Evolutionary conservation across 2,329 filamentous ascomycete genomes (phyloP), one percentile per base, ranked within the genome.

Genomic region (Epichloe amarillans): DNA sequence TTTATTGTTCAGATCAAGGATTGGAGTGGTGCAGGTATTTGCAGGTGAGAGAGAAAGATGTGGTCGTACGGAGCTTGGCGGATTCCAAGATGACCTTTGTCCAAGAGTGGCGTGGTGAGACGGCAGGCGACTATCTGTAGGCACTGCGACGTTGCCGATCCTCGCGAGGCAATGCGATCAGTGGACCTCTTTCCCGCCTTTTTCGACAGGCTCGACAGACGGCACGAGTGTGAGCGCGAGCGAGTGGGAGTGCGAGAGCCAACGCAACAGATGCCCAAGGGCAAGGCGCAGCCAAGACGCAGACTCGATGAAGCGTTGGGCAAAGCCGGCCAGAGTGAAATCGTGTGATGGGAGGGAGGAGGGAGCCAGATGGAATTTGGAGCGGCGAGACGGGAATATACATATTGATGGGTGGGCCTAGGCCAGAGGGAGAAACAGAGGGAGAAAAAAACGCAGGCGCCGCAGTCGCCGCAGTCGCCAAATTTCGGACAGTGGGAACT

Each of bases 21-120:
- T 43, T 39, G 14, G 37, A 46, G 51, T 47, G 47, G 52, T 49
- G 53, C 38, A 38, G 42, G 40, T 12, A 39, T 50, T 41, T 47
- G 52, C 50, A 48, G 47, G 51, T 21, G 45, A 39, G 36, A 45
- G 26, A 45, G 26, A 19, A 26, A 23, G 43, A 39, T 38, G 30
- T 39, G 46, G 50, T 47, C 10, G 45, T 37, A 52, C 50, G 17
- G 44, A 48, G 50, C 56, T 60, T 58, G 58, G 56, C 57, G 43
- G 53, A 54, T 57, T 55, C 49, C 48, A 54, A 54, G 51, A 60
- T 57, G 58, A 60, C 58, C 57, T 57, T 48, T 42, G 47, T 53
- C 35, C 42, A 43, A 53, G 42, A 47, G 52, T 56, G 56, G 56
- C 55, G 55, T 45, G 52, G 46, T 46, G 37, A 53, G 52, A 51